Conservation (phyloP, 2,329 filamentous ascomycete species). For the Apiospora pterosperma region DNA sequence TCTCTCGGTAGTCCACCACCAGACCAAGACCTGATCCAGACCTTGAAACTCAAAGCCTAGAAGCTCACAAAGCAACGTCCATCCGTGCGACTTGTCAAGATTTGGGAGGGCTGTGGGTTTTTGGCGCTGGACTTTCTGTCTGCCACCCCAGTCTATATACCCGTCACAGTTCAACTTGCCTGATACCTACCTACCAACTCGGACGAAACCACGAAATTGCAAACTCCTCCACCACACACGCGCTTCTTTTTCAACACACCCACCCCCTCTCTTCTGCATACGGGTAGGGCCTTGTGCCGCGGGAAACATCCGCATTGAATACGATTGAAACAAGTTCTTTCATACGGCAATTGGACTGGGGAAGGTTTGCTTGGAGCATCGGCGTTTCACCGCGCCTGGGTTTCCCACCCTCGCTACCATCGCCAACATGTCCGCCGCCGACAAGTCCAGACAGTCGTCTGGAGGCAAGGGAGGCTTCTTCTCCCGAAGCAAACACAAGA, state of each 20-base stretch:
- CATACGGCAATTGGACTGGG: conserved; percentile 3
- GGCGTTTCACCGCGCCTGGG: conserved; percentile 22
- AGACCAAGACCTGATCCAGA: background rate
- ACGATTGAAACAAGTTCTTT: background rate
- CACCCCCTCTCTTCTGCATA: background rate
- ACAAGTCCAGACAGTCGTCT: conserved; percentile 80
- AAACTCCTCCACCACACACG: background rate
- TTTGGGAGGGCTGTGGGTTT: background rate
- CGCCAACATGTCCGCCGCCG: conserved; percentile 57
- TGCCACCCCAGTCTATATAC: background rate
- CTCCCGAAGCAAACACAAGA: conserved; percentile 80
- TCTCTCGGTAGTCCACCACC: background rate
- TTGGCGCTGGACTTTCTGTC: background rate
- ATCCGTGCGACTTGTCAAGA: background rate
- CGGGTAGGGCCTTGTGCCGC: background rate
- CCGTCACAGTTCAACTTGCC: background rate
- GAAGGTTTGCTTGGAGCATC: conserved; percentile 19
- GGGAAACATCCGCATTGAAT: background rate
- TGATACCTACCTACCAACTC: background rate
- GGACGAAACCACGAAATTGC: background rate
- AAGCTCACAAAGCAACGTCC: conserved; percentile 1
- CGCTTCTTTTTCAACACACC: background rate
- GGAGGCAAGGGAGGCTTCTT: conserved; percentile 75
- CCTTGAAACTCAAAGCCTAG: conserved; percentile 1
- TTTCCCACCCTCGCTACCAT: background rate